Conservation (phyloP, 805 yeast genomes). For the Candida cerambycidarum region DNA sequence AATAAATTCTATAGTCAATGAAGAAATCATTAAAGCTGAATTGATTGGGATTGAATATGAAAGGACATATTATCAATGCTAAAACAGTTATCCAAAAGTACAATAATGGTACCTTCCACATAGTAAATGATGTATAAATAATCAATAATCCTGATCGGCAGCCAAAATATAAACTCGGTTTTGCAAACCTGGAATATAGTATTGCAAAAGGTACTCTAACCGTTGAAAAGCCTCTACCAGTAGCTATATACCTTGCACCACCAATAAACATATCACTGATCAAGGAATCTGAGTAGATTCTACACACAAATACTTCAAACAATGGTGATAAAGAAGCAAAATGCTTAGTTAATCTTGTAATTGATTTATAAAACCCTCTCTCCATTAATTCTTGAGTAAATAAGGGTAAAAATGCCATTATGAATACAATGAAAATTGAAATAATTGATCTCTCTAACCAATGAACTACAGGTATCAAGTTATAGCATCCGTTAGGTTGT, state of each 20-base stretch:
- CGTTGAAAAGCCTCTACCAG: conserved; percentile 86
- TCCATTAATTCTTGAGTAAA: conserved; percentile 78
- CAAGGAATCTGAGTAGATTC: conserved; percentile 71
- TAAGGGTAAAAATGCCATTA: conserved; percentile 76
- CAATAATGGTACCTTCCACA: conserved; percentile 59
- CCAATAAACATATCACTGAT: conserved; percentile 73
- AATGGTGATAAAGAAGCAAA: conserved; percentile 71
- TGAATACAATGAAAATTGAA: conserved; percentile 80
- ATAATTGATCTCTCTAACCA: conserved; percentile 82
- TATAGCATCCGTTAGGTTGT: conserved; percentile 72
- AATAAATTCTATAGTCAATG: conserved; percentile 59
- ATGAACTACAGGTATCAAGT: conserved; percentile 69
- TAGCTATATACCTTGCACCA: conserved; percentile 84
- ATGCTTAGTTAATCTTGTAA: conserved; percentile 68
- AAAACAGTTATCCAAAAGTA: conserved; percentile 75
- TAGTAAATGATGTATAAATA: conserved; percentile 54
- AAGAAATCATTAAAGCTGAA: conserved; percentile 69
- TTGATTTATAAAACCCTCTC: conserved; percentile 76
- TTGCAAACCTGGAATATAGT: conserved; percentile 71
- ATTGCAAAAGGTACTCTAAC: conserved; percentile 75
- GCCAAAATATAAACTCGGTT: conserved; percentile 66
- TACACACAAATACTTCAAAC: conserved; percentile 82
- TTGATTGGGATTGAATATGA: conserved; percentile 76
- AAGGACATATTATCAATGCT: conserved; percentile 69
- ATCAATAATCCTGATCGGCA: conserved; percentile 51